These are phyloP conservation scores for Pleurotus ostreatus DNA, from an alignment of 768 basidiomycete species.

Conservation along the genomic window DNA sequence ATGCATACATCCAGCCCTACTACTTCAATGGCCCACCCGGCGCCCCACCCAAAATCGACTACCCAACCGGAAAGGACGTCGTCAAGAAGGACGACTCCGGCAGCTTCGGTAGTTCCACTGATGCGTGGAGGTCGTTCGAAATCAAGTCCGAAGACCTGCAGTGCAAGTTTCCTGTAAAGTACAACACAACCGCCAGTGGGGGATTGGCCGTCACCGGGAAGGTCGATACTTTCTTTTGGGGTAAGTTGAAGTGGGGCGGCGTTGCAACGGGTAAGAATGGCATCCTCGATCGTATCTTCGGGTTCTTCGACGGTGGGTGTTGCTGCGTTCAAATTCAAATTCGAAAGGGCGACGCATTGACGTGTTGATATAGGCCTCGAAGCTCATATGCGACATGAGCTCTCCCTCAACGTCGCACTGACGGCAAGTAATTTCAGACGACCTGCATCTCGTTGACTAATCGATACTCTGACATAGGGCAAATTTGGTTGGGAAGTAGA, in stretches of 20 bases:
- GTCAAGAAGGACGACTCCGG: not conserved
- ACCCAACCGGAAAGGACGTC: not conserved
- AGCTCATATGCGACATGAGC: conserved; percentile 1
- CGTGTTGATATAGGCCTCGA: not conserved
- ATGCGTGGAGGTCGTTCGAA: not conserved
- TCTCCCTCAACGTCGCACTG: not conserved
- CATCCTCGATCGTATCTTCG: not conserved
- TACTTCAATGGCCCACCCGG: not conserved
- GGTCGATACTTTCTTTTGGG: conserved; percentile 3
- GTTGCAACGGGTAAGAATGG: not conserved
- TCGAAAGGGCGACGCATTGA: not conserved
- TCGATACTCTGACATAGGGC: not conserved
- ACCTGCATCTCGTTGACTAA: not conserved
- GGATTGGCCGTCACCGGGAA: not conserved
- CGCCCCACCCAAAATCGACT: not conserved
- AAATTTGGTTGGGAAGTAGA: not conserved
- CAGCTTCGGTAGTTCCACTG: not conserved
- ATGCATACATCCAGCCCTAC: not conserved
- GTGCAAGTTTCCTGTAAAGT: not conserved
- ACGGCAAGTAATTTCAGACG: not conserved
- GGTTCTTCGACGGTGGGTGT: not conserved
- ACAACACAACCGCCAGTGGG: not conserved
- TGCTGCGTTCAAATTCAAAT: not conserved
- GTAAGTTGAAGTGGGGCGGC: not conserved
- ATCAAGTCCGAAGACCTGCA: conserved; percentile 3